Conservation (phyloP, 2,329 filamentous ascomycete genomes). For the Lachnellula hyalina region DNA sequence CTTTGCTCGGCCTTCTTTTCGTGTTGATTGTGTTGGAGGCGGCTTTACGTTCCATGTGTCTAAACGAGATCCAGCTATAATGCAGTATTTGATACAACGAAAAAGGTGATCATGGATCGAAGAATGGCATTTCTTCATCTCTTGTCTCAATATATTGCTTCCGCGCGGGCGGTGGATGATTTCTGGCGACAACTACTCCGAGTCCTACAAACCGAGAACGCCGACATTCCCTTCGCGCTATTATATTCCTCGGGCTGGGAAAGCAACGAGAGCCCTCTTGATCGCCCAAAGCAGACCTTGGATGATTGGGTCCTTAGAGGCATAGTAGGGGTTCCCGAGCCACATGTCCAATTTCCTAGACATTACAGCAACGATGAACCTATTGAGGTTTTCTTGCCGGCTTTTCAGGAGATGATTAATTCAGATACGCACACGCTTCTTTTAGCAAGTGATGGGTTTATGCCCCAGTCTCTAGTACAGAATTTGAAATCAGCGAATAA, state of each 20-base stretch:
- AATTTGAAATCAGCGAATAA: conserved; percentile 60
- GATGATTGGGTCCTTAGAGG: conserved; percentile 22
- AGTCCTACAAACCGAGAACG: conserved; percentile 23
- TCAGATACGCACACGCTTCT: conserved; percentile 15
- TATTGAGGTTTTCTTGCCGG: conserved; percentile 10
- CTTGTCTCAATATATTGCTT: conserved; percentile 31
- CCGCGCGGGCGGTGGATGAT: conserved; percentile 29
- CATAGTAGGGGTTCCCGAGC: conserved; percentile 9
- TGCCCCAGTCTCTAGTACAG: conserved; percentile 53
- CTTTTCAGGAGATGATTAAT: conserved; percentile 16
- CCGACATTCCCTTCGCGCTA: conserved; percentile 31
- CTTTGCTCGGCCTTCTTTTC: too few species aligned
- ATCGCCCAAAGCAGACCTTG: conserved; percentile 11
- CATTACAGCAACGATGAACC: conserved; percentile 3
- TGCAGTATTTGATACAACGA: conserved; percentile 17
- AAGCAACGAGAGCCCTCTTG: conserved; percentile 19
- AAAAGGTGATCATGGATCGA: conserved; percentile 24
- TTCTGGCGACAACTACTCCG: conserved; percentile 30
- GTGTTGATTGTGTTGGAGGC: too few species aligned
- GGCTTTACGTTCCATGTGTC: not conserved
- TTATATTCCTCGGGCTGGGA: conserved; percentile 30
- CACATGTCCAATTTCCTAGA: conserved; percentile 4
- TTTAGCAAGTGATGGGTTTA: conserved; percentile 39
- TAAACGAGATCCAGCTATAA: conserved; percentile 16
- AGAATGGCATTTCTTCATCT: conserved; percentile 36